Base-by-base conservation (phyloP, 2,329 filamentous ascomycete species). In the Exserohilum turcica region DNA sequence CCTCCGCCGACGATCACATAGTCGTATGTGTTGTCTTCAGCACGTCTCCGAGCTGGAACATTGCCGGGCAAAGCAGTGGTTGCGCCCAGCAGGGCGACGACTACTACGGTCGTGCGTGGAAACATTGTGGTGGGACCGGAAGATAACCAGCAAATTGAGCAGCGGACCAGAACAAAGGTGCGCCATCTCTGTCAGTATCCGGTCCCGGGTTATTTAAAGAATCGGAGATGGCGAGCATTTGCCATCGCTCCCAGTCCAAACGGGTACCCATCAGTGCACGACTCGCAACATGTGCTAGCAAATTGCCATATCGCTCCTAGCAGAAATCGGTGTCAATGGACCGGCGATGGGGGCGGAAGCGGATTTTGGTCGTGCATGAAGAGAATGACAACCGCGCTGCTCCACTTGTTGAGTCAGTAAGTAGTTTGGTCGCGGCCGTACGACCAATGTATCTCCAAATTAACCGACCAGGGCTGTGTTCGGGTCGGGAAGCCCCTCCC, bases 1-100 rank as follows among this genome's bases (percentile, higher is more conserved):
- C 67, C 67, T n/a, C 63, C 67, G 27, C 67, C 67, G 19, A 70
- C 56, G 12, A 70, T 59, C 6, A 70, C 57, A 47, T 68, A 70
- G 48, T 70, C 67, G 19, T 59, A 66, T 9, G 64, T 61, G 24
- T 64, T 45, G 13, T 51, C 48, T 8, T 28, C 35, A 27, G 36
- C 54, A 29, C 52, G 43, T 18, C 29, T 7, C 19, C 56, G 27
- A 4, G 43, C 42, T 29, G 49, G 37, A 1, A 31, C 31, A 27
- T 47, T 24, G 18, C 48, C 55, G n/a, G 57, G 56, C 15, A 62
- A 50, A 36, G 61, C 61, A 16, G 40, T 35, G 15, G 56, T 43
- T 31, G 60, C 19, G 19, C 60, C 57, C 29, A 65, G 49, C 47
- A 60, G 54, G 28, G 57, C 21, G 39, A 53, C 53, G 33, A 60